phyloP scores from a whole-genome alignment of 768 basidiomycete genomes.

The Phanerochaete carnosa region DNA sequence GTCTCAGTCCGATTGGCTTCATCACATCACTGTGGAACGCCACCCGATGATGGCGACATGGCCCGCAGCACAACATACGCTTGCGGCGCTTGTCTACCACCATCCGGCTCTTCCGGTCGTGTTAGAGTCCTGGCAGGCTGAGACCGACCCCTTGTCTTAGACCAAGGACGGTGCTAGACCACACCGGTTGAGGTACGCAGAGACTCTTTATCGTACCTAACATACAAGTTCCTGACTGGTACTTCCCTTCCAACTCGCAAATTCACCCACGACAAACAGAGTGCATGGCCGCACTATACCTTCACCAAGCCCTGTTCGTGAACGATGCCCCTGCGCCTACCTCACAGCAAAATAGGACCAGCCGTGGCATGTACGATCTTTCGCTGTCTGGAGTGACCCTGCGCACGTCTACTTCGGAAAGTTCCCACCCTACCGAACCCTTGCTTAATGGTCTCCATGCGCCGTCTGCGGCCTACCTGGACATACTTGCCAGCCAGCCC shows the following conservation, averaged over 20 bases:
- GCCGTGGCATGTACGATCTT: constrained; percentile 21
- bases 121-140: not conserved
- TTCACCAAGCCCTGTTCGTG: constrained; percentile 52
- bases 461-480: constrained; percentile 32
- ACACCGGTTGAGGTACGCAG: not conserved
- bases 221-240: not conserved
- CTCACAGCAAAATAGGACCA: constrained; percentile 5
- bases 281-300: constrained; percentile 56
- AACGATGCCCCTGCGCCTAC: constrained; percentile 19
- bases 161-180: not conserved
- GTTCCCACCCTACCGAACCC: constrained; percentile 30
- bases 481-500: constrained; percentile 35
- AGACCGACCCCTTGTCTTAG: not conserved
- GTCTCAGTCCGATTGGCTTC: not conserved
- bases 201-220: not conserved
- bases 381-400: constrained; percentile 30
- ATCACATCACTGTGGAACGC: constrained; percentile 7
- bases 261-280: not conserved
- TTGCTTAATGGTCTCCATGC: constrained; percentile 23
- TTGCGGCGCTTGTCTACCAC: not conserved
- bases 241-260: not conserved
- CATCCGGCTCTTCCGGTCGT: not conserved
- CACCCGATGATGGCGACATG: constrained; percentile 6
- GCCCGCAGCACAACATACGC: not conserved
- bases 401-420: constrained; percentile 23